These are phyloP conservation scores for Berkeleyomyces basicola DNA, from an alignment of 2,329 filamentous ascomycete genomes.

Conservation along the genomic window DNA sequence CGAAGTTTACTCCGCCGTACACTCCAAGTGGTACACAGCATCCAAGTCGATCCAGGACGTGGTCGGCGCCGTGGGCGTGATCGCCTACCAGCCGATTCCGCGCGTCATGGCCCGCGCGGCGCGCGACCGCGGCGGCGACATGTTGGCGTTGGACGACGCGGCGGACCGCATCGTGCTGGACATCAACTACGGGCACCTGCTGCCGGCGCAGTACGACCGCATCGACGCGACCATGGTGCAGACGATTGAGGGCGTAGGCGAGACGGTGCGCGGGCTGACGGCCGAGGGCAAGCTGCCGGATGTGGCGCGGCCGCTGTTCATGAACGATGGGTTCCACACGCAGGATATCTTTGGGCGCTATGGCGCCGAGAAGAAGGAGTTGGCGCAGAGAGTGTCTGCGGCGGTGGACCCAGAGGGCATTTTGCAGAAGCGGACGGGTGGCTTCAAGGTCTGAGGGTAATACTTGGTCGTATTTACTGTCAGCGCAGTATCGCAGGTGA, in stretches of 20 bases:
- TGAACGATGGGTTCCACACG: conserved; percentile 27
- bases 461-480: background rate
- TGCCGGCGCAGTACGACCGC: conserved; percentile 3
- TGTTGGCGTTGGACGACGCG: conserved; percentile 21
- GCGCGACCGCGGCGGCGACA: conserved; percentile 24
- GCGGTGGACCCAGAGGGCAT: conserved; percentile 22
- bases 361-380: conserved; percentile 22
- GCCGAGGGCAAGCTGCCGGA: background rate
- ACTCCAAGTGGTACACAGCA: conserved; percentile 21
- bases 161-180: conserved; percentile 18
- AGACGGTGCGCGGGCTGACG: conserved; percentile 14
- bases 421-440: conserved; percentile 20
- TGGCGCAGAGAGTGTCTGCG: conserved; percentile 18
- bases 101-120: conserved; percentile 22
- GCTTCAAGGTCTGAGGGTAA: conserved; percentile 18
- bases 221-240: conserved; percentile 16
- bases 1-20: conserved; percentile 20
- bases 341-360: conserved; percentile 26
- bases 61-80: conserved; percentile 16
- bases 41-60: conserved; percentile 15
- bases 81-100: conserved; percentile 26
- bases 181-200: conserved; percentile 17
- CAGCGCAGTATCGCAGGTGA: too few species aligned
- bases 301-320: conserved; percentile 19
- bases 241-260: conserved; percentile 14